phyloP scores from a whole-genome alignment of 208 protist genomes.

The Trypanosoma lewisi region DNA sequence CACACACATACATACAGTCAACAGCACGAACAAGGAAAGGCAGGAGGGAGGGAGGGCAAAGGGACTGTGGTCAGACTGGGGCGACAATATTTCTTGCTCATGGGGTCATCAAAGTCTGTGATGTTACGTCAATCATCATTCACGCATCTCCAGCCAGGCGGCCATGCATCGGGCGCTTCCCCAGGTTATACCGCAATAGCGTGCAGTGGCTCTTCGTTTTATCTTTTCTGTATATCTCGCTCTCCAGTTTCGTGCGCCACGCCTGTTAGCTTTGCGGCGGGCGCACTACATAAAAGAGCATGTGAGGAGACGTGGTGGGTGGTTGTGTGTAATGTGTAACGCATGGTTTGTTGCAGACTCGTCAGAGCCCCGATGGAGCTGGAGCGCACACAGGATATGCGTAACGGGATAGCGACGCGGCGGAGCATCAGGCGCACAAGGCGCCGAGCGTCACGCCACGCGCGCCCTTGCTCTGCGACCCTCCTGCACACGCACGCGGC shows the following conservation, averaged over 20 bases:
- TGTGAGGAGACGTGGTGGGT: neutral
- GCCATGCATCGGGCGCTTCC: neutral
- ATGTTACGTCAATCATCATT: neutral
- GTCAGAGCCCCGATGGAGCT: constrained; percentile 34
- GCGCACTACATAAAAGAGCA: constrained; percentile 24
- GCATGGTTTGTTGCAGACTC: constrained; percentile 38
- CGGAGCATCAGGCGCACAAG: constrained; percentile 30
- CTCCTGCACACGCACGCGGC: constrained; percentile 9
- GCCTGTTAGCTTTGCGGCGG: constrained; percentile 13
- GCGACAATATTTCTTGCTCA: constrained; percentile 28
- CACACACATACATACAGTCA: neutral
- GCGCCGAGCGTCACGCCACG: constrained; percentile 27
- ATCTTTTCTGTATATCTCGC: constrained; percentile 12
- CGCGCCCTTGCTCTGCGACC: constrained; percentile 27
- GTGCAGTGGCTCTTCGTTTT: no score
- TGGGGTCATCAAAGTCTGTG: constrained; percentile 8
- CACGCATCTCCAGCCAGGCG: neutral
- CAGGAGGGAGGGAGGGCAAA: neutral
- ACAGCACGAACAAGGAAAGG: neutral
- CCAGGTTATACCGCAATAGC: neutral
- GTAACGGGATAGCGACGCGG: constrained; percentile 28
- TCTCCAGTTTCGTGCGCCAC: constrained; percentile 20
- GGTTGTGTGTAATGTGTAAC: constrained; percentile 25
- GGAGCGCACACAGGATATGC: constrained; percentile 41
- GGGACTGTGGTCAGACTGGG: constrained; percentile 16